Percentiles rank a stretch among this genome's conserved stretches.
These are phyloP conservation scores for Glycine latifolia DNA, from an alignment of 306 rosid species.

Conservation along the genomic window DNA sequence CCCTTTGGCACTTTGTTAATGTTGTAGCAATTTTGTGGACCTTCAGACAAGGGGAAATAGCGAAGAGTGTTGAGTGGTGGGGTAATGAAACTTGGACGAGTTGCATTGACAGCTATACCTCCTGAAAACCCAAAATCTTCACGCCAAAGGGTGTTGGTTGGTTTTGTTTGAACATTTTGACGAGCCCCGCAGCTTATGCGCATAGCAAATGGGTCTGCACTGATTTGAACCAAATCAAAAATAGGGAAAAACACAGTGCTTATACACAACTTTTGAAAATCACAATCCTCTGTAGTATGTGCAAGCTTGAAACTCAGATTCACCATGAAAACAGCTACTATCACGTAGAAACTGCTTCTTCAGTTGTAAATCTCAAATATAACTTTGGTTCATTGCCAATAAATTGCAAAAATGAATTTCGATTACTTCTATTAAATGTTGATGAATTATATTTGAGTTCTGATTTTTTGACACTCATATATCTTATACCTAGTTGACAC, in stretches of 20 bases:
- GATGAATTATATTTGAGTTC: not conserved
- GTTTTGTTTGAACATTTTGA: slow-evolving; percentile 59
- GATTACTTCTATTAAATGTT: not conserved
- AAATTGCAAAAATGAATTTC: not conserved
- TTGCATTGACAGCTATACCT: slow-evolving; percentile 77
- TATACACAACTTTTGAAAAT: slow-evolving; percentile 9
- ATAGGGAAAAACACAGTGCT: not conserved
- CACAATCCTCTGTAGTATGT: not conserved
- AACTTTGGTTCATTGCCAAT: not conserved
- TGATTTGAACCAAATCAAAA: slow-evolving; percentile 9
- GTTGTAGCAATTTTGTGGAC: slow-evolving; percentile 82
- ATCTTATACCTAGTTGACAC: too few species aligned
- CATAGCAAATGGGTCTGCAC: slow-evolving; percentile 70
- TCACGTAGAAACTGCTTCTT: not conserved
- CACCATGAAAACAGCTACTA: not conserved
- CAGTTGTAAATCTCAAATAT: not conserved
- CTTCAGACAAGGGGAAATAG: slow-evolving; percentile 70
- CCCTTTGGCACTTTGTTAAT: slow-evolving; percentile 70
- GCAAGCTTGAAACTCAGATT: not conserved
- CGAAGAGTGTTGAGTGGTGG: slow-evolving; percentile 78
- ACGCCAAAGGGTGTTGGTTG: slow-evolving; percentile 70
- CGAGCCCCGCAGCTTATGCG: slow-evolving; percentile 86
- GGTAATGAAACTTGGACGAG: slow-evolving; percentile 58
- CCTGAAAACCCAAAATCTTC: slow-evolving; percentile 83
- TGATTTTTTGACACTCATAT: too few species aligned